Evolutionary conservation across 805 yeast species (phyloP).

Genomic region (Grigorovia jiainica): DNA sequence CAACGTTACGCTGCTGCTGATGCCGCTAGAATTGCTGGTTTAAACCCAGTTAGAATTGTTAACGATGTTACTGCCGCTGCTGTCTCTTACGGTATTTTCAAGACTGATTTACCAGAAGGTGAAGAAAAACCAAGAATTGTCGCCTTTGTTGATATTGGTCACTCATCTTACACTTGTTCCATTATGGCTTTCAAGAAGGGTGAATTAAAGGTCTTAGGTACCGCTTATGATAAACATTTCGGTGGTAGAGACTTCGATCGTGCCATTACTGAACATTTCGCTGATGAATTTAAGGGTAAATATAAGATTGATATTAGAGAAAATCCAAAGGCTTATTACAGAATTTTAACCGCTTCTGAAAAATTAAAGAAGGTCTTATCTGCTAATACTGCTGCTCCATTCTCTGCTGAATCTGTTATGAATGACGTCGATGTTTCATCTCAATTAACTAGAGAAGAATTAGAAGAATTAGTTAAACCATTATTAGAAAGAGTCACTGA

Average conservation of each 20-base stretch:
- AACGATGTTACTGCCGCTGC: slow-evolving; percentile 98
- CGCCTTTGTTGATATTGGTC: slow-evolving; percentile 95
- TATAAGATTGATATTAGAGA: slow-evolving; percentile 87
- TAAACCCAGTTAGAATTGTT: slow-evolving; percentile 96
- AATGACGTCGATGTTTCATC: slow-evolving; percentile 93
- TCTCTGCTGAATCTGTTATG: slow-evolving; percentile 93
- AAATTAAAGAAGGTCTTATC: slow-evolving; percentile 90
- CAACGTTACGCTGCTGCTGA: slow-evolving; percentile 96
- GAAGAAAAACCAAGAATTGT: slow-evolving; percentile 75
- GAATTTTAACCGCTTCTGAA: slow-evolving; percentile 88
- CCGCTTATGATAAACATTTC: slow-evolving; percentile 89
- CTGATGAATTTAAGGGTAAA: slow-evolving; percentile 82
- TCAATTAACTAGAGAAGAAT: slow-evolving; percentile 78
- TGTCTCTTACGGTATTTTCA: slow-evolving; percentile 98
- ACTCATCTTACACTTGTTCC: slow-evolving; percentile 86
- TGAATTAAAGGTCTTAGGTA: slow-evolving; percentile 84
- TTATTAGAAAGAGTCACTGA: slow-evolving; percentile 62
- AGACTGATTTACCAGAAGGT: slow-evolving; percentile 84
- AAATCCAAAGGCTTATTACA: slow-evolving; percentile 90
- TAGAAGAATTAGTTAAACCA: slow-evolving; percentile 84
- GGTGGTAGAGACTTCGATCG: slow-evolving; percentile 97
- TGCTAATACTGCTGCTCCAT: slow-evolving; percentile 91
- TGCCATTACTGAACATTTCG: slow-evolving; percentile 91
- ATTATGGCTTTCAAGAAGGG: slow-evolving; percentile 91
- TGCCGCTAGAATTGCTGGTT: slow-evolving; percentile 91